Evolutionary conservation across 208 protist species (phyloP), one percentile per base, ranked within the genome.

Genomic region (Herpetomonas tarakana): DNA sequence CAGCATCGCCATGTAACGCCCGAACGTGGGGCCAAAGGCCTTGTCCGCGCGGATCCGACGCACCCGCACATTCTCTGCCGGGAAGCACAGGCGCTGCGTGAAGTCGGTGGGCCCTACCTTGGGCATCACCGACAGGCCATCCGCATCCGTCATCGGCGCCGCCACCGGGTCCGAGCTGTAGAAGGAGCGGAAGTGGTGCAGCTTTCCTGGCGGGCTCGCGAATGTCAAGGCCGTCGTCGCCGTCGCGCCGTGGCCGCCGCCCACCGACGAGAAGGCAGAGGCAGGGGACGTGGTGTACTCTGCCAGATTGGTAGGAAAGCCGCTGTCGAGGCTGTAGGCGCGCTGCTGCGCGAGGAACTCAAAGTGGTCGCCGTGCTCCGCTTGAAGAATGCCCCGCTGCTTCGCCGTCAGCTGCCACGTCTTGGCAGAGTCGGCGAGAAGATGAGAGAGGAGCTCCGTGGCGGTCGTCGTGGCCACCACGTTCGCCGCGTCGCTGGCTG

Each of bases 1-100:
- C 51, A 94, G 75, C 78, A 91, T 92, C 39, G 81, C 77, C 67
- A 92, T 78, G 75, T 83, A 93, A 18, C 86, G 73, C 7, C 84
- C 87, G 54, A 78, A 90, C 18, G 85, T 92, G 16, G 92, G 92
- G 14, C 94, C 94, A 18, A 63, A 58, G 3, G 88, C 83, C 14
- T 75, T 52, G 4, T 3, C 29, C 12, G 88, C 46, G 29, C 63
- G 25, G 38, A 96, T 86, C 16, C 55, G 54, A 4, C 78, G 75
- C 26, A 81, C 24, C 14, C 81, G 71, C 25, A 94, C 55, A 54
- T 91, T 53, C 26, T 83, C 77, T 25, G 50, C n/a, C 6, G 76
- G 41, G 64, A 83, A 82, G 60, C 86, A 92, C 28, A 92, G 38
- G 0, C 63, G 28, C 22, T 28, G 31, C 24, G 28, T 45, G 49